These are phyloP conservation scores for Cyberlindnera americana DNA, from an alignment of 805 yeast species.

Conservation along the genomic window DNA sequence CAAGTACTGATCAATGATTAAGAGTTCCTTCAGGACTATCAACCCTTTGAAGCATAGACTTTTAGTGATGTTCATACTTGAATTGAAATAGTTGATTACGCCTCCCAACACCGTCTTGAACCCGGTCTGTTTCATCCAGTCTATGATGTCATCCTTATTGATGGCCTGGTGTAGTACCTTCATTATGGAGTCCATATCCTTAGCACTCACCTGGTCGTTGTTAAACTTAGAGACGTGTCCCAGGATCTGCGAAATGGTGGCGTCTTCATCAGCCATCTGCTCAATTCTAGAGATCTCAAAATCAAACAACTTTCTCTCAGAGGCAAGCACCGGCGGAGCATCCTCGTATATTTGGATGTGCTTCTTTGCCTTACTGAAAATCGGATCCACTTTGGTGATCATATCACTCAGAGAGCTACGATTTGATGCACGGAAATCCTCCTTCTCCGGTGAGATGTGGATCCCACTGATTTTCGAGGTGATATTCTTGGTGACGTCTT, in stretches of 20 bases:
- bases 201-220: slow-evolving; percentile 13
- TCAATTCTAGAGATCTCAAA: slow-evolving; percentile 17
- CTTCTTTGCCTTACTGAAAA: slow-evolving; percentile 19
- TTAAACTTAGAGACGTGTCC: slow-evolving; percentile 11
- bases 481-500: slow-evolving; percentile 21
- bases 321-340: slow-evolving; percentile 1
- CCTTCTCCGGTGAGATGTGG: slow-evolving; percentile 27
- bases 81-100: slow-evolving; percentile 21
- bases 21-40: slow-evolving; percentile 23
- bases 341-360: slow-evolving; percentile 27
- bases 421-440: slow-evolving; percentile 9
- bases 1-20: slow-evolving; percentile 19
- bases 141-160: slow-evolving; percentile 8
- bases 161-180: slow-evolving; percentile 18
- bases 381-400: slow-evolving; percentile 24
- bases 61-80: slow-evolving; percentile 22
- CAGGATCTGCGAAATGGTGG: slow-evolving; percentile 12
- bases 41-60: slow-evolving; percentile 27
- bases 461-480: slow-evolving; percentile 22
- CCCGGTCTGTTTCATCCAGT: slow-evolving; percentile 23
- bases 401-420: slow-evolving; percentile 20
- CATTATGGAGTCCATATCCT: slow-evolving; percentile 20
- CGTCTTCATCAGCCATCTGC: slow-evolving; percentile 5
- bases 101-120: slow-evolving; percentile 12
- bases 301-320: slow-evolving; percentile 19